phyloP scores from a whole-genome alignment of 352 stramenopile genomes.

The Phytopythium vexans region DNA sequence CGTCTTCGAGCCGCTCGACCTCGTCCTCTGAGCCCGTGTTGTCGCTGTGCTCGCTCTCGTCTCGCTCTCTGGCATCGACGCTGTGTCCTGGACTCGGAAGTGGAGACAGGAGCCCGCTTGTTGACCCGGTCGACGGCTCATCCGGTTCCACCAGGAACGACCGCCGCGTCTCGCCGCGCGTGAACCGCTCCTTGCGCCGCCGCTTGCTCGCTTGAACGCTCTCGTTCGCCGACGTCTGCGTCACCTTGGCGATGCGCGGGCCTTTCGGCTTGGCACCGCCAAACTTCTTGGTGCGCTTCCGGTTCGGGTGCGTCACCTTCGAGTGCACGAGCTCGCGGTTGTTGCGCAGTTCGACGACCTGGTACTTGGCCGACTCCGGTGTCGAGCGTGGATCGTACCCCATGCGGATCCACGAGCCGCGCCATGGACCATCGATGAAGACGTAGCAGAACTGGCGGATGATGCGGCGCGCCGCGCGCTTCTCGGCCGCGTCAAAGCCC shows the following conservation, averaged over 20 bases:
- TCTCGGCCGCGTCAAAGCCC: constrained; percentile 55
- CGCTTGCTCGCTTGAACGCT: constrained; percentile 64
- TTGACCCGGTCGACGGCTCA: constrained; percentile 2
- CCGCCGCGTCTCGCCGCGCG: constrained; percentile 51
- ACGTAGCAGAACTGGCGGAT: constrained; percentile 79
- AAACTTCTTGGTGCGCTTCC: constrained; percentile 71
- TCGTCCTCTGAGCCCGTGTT: constrained; percentile 49
- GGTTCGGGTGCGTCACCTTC: constrained; percentile 65
- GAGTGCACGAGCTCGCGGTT: constrained; percentile 79
- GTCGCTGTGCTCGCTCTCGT: constrained; percentile 7
- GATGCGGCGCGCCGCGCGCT: constrained; percentile 54
- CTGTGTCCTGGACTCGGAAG: constrained; percentile 8
- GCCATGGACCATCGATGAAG: constrained; percentile 80
- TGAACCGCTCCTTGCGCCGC: constrained; percentile 64
- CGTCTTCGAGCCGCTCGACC: constrained; percentile 18
- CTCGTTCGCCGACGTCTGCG: constrained; percentile 60
- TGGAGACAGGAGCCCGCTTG: not conserved
- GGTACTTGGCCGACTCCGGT: constrained; percentile 48
- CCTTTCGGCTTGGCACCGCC: constrained; percentile 55
- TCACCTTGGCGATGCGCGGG: constrained; percentile 70
- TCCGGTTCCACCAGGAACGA: constrained; percentile 56
- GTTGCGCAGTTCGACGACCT: constrained; percentile 79
- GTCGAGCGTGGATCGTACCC: constrained; percentile 64
- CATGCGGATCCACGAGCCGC: constrained; percentile 80
- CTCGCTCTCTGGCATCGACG: not conserved